Conservation (phyloP, 2,329 filamentous ascomycete species). For the Colletotrichum kahawae region DNA sequence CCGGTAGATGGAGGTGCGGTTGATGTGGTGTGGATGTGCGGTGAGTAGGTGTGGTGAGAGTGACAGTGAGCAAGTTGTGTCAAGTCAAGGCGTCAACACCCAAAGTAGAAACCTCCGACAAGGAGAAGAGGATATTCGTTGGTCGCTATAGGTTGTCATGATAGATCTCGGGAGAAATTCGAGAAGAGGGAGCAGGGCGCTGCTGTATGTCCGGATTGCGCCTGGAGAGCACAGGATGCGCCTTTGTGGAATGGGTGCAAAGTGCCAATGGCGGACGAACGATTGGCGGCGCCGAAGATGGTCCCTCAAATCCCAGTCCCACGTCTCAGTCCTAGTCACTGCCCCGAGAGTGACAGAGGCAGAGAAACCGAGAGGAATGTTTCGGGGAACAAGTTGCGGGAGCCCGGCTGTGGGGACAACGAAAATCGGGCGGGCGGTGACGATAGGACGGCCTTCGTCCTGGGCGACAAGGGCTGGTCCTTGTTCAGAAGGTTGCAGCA, state of each 20-base stretch:
- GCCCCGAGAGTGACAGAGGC: background rate
- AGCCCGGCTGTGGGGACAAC: conserved; percentile 16
- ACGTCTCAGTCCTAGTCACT: conserved; percentile 2
- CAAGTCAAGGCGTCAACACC: conserved; percentile 43
- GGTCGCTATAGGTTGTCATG: conserved; percentile 41
- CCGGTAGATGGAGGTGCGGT: conserved; percentile 8
- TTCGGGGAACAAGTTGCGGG: conserved; percentile 14
- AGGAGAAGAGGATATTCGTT: conserved; percentile 42
- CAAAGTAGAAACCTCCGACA: conserved; percentile 44
- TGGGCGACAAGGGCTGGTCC: conserved; percentile 13
- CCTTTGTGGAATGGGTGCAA: conserved; percentile 4
- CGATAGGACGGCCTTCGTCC: conserved; percentile 12
- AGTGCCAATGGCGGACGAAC: background rate
- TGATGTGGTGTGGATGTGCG: background rate
- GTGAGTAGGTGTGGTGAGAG: background rate
- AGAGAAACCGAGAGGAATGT: conserved; percentile 10
- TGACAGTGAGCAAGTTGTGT: background rate
- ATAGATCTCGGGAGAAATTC: conserved; percentile 29
- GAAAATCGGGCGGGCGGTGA: conserved; percentile 22
- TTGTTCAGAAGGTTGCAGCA: conserved; percentile 3
- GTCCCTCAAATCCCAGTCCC: background rate
- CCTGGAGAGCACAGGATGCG: background rate
- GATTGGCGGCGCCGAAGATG: background rate
- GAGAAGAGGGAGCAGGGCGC: background rate
- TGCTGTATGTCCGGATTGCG: background rate